Percentiles rank a stretch among this genome's conserved stretches.
phyloP scores from a whole-genome alignment of 2,329 filamentous ascomycete genomes.

The Clarireedia homoeocarpa region DNA sequence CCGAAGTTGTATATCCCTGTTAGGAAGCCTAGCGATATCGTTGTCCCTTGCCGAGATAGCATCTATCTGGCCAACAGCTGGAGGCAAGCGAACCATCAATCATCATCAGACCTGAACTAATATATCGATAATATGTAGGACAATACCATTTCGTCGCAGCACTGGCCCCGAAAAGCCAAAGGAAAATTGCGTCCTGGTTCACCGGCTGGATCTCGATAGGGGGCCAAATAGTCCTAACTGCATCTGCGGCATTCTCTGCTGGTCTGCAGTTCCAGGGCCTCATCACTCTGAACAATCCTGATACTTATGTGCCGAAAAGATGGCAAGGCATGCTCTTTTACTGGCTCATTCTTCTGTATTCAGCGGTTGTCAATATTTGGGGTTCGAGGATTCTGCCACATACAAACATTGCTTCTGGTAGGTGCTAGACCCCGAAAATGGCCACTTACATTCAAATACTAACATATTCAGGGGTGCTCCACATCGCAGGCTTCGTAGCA shows the following conservation, averaged over 20 bases:
- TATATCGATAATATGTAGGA: slow-evolving; percentile 19
- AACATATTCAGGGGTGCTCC: slow-evolving; percentile 11
- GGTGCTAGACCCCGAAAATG: slow-evolving; percentile 11
- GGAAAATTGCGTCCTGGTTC: slow-evolving; percentile 33
- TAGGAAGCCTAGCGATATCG: slow-evolving; percentile 34
- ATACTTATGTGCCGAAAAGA: slow-evolving; percentile 33
- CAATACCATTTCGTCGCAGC: slow-evolving; percentile 55
- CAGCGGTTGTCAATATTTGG: slow-evolving; percentile 16
- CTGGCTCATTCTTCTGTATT: slow-evolving; percentile 36
- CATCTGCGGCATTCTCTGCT: slow-evolving; percentile 39
- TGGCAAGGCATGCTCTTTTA: slow-evolving; percentile 42
- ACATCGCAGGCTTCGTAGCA: slow-evolving; percentile 35
- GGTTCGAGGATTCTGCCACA: slow-evolving; percentile 29
- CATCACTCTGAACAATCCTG: slow-evolving; percentile 34
- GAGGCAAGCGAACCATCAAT: background rate
- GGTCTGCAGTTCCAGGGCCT: slow-evolving; percentile 38
- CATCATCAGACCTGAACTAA: no score
- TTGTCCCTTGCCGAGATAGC: slow-evolving; percentile 37
- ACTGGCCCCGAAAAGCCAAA: slow-evolving; percentile 36
- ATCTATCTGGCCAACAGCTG: slow-evolving; percentile 34
- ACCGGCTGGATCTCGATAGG: slow-evolving; percentile 40
- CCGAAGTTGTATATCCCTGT: slow-evolving; percentile 34
- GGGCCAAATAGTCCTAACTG: slow-evolving; percentile 38
- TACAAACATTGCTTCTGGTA: slow-evolving; percentile 30
- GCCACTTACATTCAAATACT: background rate